Conservation (phyloP, 176 grass and related monocot species). For the Canna indica region DNA sequence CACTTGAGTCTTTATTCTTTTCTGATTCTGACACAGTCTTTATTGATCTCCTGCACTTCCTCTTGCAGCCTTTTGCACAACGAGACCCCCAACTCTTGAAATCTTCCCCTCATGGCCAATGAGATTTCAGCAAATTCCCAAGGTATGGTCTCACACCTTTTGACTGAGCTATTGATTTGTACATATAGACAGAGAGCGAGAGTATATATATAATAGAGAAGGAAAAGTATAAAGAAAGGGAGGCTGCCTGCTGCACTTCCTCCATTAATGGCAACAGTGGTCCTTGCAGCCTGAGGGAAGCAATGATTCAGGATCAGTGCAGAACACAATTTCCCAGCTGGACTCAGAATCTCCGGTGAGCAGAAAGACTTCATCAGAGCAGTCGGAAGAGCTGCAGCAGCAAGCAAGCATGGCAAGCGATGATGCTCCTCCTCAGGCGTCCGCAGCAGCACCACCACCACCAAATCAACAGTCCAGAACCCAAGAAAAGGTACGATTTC, state of each 20-base stretch:
- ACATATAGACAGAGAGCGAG: no score
- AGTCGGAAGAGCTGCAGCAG: conserved; percentile 15
- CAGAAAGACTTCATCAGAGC: conserved; percentile 22
- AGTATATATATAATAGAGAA: no score
- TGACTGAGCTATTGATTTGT: background rate
- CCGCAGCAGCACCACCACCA: background rate
- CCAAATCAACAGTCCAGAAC: conserved; percentile 16
- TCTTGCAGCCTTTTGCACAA: conserved; percentile 17
- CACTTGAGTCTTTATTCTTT: conserved; percentile 8
- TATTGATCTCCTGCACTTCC: conserved; percentile 4
- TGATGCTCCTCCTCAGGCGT: conserved; percentile 1
- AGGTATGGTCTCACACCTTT: background rate
- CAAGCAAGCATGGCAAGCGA: conserved; percentile 7
- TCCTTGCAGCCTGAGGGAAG: conserved; percentile 26
- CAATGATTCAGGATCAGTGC: conserved; percentile 35
- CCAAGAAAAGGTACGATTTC: conserved; percentile 36
- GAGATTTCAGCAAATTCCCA: conserved; percentile 13
- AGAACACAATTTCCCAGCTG: conserved; percentile 33
- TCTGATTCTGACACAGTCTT: conserved; percentile 7
- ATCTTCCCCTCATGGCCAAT: conserved; percentile 22
- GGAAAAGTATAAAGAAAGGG: conserved; percentile 9
- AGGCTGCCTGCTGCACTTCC: background rate
- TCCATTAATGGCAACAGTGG: conserved; percentile 7
- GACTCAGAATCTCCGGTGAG: conserved; percentile 37
- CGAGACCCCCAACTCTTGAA: conserved; percentile 13